Evolutionary conservation across 805 yeast genomes (phyloP), one percentile per base, ranked within the genome.

Genomic region (Wickerhamomyces tratensis): DNA sequence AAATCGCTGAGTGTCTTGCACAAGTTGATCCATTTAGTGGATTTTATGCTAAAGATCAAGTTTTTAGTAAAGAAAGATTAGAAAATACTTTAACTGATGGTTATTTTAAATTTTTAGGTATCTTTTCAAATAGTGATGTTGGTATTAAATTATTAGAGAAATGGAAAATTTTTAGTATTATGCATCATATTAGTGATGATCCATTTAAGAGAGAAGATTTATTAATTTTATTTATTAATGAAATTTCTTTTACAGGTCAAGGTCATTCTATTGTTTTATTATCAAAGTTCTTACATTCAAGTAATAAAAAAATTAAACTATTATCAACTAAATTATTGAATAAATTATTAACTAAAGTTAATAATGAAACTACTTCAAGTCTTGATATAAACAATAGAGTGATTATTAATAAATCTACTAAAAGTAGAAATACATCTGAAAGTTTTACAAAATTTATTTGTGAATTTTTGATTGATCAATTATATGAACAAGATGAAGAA

Each of bases 1-100:
- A 91, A 57, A 71, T 91, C 41, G 88, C 95, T 0, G 96, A 93
- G 51, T 80, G 94, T 40, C 67, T 91, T 36, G 93, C 93, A 0
- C 95, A 86, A 58, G 65, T 86, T 20, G 94, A 85, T 53, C 91
- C 91, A 1, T 71, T 68, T 56, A 80, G 88, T 55, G 94, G 94
- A 1, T 74, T 86, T 31, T 63, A 71, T 5, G 78, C 93, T 0
- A 63, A 73, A 2, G 91, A 83, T 39, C 93, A 95, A 12, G 72
- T 91, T 2, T 76, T 91, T 43, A 76, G 86, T 2, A 69, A 67
- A 36, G 63, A 62, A 4, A 64, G 85, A 34, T 59, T 91, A 38
- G 76, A 76, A 35, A 66, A 69, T 0, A 85, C 95, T 4, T 57
- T 85, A 25, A 76, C 86, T 37, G 61, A 67, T 44, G 97, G 96